These are phyloP conservation scores for Porpolomopsis calyptriformis DNA, from an alignment of 768 basidiomycete species.

Conservation along the genomic window DNA sequence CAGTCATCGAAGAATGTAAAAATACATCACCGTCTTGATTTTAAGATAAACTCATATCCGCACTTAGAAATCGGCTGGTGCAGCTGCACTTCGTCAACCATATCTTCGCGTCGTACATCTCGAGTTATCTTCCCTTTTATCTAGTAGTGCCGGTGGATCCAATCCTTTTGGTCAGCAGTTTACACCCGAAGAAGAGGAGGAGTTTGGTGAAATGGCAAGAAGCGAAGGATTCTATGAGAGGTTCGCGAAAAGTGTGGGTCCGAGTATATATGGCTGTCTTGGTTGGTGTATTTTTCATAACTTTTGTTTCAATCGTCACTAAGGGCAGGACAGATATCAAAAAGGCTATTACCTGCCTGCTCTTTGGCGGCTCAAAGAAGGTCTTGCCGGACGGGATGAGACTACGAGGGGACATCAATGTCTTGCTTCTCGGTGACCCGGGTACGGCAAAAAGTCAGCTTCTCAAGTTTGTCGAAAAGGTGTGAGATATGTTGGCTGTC, in stretches of 20 bases:
- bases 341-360: conserved; percentile 91
- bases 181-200: conserved; percentile 93
- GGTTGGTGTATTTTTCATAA: conserved; percentile 38
- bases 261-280: conserved; percentile 91
- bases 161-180: conserved; percentile 87
- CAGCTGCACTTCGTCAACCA: conserved; percentile 83
- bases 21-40: conserved; percentile 5
- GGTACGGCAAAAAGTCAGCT: conserved; percentile 98
- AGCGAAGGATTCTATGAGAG: conserved; percentile 86
- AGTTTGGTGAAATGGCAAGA: conserved; percentile 84
- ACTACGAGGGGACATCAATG: conserved; percentile 94
- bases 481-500: conserved; percentile 15
- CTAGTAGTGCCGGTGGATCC: conserved; percentile 54
- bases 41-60: conserved; percentile 1
- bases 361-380: conserved; percentile 97
- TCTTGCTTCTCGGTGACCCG: conserved; percentile 90
- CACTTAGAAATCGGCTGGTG: conserved; percentile 63
- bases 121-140: conserved; percentile 74
- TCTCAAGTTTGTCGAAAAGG: conserved; percentile 97
- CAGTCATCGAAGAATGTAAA: conserved; percentile 76
- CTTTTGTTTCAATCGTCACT: conserved; percentile 5
- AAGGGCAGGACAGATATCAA: conserved; percentile 70
- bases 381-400: conserved; percentile 95
- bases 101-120: conserved; percentile 91
- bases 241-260: conserved; percentile 89